Percentiles rank a stretch among this genome's conserved stretches.
These are phyloP conservation scores for Aspergillus transmontanensis DNA, from an alignment of 2,329 filamentous ascomycete species.

Conservation along the genomic window DNA sequence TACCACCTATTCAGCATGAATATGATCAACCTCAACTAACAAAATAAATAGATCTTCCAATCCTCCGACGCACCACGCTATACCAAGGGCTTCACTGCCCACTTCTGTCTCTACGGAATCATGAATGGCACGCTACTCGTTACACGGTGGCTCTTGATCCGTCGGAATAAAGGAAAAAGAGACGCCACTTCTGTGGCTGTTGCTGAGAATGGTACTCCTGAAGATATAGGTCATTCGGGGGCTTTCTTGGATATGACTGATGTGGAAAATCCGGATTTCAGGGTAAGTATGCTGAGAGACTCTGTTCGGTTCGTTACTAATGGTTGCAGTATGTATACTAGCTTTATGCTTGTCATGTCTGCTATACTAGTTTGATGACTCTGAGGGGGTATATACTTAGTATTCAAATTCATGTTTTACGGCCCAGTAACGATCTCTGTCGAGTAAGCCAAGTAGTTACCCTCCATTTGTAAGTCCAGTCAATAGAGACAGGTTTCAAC, in stretches of 20 bases:
- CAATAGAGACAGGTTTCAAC: too few species aligned
- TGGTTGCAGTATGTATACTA: neutral
- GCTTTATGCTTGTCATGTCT: neutral
- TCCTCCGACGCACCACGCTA: neutral
- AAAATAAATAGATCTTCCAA: neutral
- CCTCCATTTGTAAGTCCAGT: too few species aligned
- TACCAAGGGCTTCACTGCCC: neutral
- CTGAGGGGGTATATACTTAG: neutral
- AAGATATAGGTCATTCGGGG: neutral
- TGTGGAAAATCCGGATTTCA: neutral
- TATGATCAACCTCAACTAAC: neutral
- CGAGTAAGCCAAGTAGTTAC: too few species aligned
- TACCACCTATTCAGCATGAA: fast-evolving
- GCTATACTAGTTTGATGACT: neutral
- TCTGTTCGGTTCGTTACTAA: neutral
- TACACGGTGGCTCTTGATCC: neutral
- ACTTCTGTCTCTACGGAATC: neutral
- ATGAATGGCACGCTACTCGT: neutral
- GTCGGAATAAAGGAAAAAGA: neutral
- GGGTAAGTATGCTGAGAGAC: neutral
- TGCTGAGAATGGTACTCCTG: neutral
- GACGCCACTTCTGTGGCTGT: neutral
- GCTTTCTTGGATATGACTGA: neutral
- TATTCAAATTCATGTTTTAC: neutral
- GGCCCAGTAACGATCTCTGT: neutral